Evolutionary conservation across 2,329 filamentous ascomycete species (phyloP), one percentile per base, ranked within the genome.

Genomic region (Fusarium agapanthi): DNA sequence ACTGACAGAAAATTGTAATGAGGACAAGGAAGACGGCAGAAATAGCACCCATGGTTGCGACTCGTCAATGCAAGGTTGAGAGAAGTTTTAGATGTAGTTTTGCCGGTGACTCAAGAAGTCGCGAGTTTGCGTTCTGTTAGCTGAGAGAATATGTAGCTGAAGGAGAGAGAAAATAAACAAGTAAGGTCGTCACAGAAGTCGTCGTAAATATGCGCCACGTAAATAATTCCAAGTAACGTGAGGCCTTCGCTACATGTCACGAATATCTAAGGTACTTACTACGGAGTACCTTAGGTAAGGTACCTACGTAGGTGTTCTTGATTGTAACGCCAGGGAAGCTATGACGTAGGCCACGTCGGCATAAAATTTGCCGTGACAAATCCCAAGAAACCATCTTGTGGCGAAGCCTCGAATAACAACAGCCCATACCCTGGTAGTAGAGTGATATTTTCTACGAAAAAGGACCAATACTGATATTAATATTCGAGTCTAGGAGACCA

Each of bases 1-100:
- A 79, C 86, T 68, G 79, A 89, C 87, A 84, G 72, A 89, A 73
- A 62, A 89, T 81, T 73, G 87, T 89, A 78, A 88, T 83, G 65
- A 89, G 75, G 50, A 88, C 79, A 67, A 88, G 74, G 34, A 88
- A 77, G 53, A 89, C 77, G 32, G 85, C 84, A 22, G 86, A 86
- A 40, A 79, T 80, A 68, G 79, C 85, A 73, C 85, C 84, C 87
- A 89, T 89, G 57, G 75, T 84, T 77, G 61, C 75, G 69, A 69
- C 71, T 71, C 62, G 26, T 37, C 50, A 38, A 26, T 48, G 20
- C n/a, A 45, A 60, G 35, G 34, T 35, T 28, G 45, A 51, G 24
- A 38, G 38, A 26, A 14, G 40, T 16, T 54, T 35, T 35, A 22
- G 40, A 55, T 53, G 30, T 24, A 28, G n/a, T 44, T 28, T 28